phyloP scores from a whole-genome alignment of 2,329 filamentous ascomycete species.

The Raffaelea albimanens region DNA sequence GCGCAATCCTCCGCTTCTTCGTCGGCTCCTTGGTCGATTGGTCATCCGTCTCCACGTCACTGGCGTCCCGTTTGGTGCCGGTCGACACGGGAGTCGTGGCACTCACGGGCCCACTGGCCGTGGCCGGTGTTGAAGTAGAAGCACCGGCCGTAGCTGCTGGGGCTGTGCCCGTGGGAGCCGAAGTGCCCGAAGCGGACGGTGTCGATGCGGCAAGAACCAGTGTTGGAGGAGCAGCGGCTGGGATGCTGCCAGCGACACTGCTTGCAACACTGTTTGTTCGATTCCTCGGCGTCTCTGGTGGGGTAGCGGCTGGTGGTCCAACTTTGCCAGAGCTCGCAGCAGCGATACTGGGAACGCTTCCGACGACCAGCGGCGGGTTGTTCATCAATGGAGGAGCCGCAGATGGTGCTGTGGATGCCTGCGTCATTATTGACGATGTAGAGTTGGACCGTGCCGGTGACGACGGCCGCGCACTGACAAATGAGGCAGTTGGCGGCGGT shows the following conservation, averaged over 20 bases:
- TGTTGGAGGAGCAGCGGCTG: constrained; percentile 11
- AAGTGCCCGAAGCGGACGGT: background rate
- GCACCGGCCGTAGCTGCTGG: too few relatives aligned
- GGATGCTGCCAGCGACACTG: constrained; percentile 35
- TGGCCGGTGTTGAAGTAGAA: too few relatives aligned
- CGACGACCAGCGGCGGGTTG: constrained; percentile 70
- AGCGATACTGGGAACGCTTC: constrained; percentile 67
- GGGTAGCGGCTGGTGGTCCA: constrained; percentile 44
- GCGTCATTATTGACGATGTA: constrained; percentile 67
- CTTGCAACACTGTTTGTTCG: constrained; percentile 42
- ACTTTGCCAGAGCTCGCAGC: constrained; percentile 59
- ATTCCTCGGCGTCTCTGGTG: constrained; percentile 75
- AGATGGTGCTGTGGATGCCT: constrained; percentile 34
- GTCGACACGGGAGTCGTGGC: constrained; percentile 2
- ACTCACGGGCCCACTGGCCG: background rate
- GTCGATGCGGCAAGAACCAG: background rate
- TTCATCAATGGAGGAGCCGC: constrained; percentile 43
- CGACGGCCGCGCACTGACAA: constrained; percentile 54
- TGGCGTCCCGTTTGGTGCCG: constrained; percentile 47
- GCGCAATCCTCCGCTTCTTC: constrained; percentile 64
- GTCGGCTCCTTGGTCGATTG: constrained; percentile 31
- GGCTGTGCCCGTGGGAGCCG: too few relatives aligned
- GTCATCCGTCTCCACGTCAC: constrained; percentile 38
- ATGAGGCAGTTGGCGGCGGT: constrained; percentile 44
- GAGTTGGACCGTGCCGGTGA: constrained; percentile 83